These are phyloP conservation scores for Cunninghamia lanceolata DNA, from an alignment of 75 land plant species.

Conservation along the genomic window DNA sequence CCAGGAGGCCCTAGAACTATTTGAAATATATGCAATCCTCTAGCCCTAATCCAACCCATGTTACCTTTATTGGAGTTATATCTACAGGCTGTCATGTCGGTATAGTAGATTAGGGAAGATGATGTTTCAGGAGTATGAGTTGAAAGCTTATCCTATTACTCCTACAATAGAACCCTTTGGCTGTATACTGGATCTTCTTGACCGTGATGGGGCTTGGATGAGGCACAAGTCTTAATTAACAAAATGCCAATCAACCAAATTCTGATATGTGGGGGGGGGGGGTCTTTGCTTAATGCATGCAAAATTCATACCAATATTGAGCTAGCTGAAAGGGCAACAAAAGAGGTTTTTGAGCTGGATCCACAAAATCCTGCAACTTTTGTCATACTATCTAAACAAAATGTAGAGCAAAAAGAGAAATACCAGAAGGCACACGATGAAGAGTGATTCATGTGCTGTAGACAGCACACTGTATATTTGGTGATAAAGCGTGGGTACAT, in stretches of 20 bases:
- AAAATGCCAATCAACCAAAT: slow-evolving; percentile 2
- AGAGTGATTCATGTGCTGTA: slow-evolving; percentile 69
- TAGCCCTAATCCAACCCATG: not conserved
- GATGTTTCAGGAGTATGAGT: slow-evolving; percentile 7
- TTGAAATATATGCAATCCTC: slow-evolving; percentile 18
- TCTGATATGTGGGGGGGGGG: slow-evolving; percentile 10
- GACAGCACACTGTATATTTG: slow-evolving; percentile 43
- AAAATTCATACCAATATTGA: not conserved
- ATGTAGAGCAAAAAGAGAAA: too few relatives aligned
- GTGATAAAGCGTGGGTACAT: slow-evolving; percentile 35
- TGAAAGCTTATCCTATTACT: not conserved
- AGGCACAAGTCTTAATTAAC: slow-evolving; percentile 10
- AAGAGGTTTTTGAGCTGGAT: slow-evolving; percentile 7
- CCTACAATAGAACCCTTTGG: slow-evolving; percentile 11
- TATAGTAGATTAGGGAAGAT: not conserved
- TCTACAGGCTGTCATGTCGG: slow-evolving; percentile 19
- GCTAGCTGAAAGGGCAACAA: not conserved
- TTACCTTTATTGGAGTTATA: slow-evolving; percentile 14
- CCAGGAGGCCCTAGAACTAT: too few relatives aligned
- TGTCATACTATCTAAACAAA: slow-evolving; percentile 3
- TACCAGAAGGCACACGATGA: too few relatives aligned
- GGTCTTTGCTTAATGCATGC: slow-evolving; percentile 17
- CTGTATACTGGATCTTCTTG: slow-evolving; percentile 16
- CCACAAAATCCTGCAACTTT: slow-evolving; percentile 10
- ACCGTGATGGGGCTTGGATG: not conserved